Evolutionary conservation across 257 asterid species (phyloP).

Genomic region (Datura wrightii): DNA sequence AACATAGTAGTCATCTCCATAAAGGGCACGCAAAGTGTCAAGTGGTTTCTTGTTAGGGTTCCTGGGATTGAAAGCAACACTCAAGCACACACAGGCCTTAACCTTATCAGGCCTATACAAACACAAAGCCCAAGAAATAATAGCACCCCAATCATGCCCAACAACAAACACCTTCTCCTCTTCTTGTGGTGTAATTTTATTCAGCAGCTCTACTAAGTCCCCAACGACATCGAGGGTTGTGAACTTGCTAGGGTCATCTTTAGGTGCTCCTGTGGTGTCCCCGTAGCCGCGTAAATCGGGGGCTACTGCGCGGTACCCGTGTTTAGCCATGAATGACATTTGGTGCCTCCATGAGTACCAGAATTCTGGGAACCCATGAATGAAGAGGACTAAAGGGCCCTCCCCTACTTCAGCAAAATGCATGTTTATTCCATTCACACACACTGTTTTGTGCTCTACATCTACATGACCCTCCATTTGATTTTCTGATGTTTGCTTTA

Average conservation of each 20-base stretch:
- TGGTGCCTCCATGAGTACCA: slow-evolving; percentile 95
- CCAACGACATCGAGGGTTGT: slow-evolving; percentile 71
- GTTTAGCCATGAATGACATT: slow-evolving; percentile 61
- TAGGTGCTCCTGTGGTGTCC: slow-evolving; percentile 60
- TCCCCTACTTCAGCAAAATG: slow-evolving; percentile 68
- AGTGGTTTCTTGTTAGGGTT: slow-evolving; percentile 58
- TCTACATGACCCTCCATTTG: slow-evolving; percentile 45
- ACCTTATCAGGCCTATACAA: slow-evolving; percentile 77
- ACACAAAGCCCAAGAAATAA: slow-evolving; percentile 72
- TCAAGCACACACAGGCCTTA: slow-evolving; percentile 69
- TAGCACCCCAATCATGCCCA: slow-evolving; percentile 91
- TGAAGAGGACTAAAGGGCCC: slow-evolving; percentile 77
- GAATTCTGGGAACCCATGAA: slow-evolving; percentile 86
- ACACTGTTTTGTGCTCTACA: slow-evolving; percentile 49
- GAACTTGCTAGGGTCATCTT: slow-evolving; percentile 51
- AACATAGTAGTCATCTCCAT: slow-evolving; percentile 76
- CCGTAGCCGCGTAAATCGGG: slow-evolving; percentile 91
- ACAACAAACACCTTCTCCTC: slow-evolving; percentile 71
- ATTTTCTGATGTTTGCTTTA: neutral
- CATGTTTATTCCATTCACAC: slow-evolving; percentile 62
- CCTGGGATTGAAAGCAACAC: slow-evolving; percentile 63
- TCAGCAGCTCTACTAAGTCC: slow-evolving; percentile 57
- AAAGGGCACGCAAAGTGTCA: slow-evolving; percentile 50
- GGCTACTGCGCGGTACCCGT: slow-evolving; percentile 67
- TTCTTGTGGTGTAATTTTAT: slow-evolving; percentile 47